These are phyloP conservation scores for Russula earlei DNA, from an alignment of 768 basidiomycete genomes.

Conservation along the genomic window DNA sequence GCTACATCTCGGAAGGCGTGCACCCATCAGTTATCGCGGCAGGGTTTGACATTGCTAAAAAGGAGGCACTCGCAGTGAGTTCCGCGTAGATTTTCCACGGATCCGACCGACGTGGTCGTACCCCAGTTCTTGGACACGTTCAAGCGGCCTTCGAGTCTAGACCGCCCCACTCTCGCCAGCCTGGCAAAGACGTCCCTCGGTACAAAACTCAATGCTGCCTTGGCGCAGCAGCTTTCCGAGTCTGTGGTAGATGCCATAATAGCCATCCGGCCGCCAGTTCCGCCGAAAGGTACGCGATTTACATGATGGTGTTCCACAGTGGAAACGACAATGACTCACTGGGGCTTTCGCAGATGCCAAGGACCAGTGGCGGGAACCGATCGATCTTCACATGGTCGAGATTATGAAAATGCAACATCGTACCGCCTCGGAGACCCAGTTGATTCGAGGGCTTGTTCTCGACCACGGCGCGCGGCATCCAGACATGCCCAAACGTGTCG, in stretches of 20 bases:
- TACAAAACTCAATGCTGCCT: conserved; percentile 75
- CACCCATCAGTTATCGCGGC: conserved; percentile 94
- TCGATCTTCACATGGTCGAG: conserved; percentile 98
- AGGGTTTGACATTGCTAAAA: conserved; percentile 96
- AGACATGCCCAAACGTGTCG: conserved; percentile 97
- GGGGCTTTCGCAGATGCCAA: conserved; percentile 36
- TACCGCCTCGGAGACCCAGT: conserved; percentile 92
- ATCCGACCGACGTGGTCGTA: conserved; percentile 18
- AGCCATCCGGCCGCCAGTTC: conserved; percentile 67
- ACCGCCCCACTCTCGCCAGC: conserved; percentile 85
- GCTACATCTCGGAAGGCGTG: conserved; percentile 95
- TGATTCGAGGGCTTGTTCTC: conserved; percentile 89
- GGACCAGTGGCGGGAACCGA: conserved; percentile 75
- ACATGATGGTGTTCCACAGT: conserved; percentile 16
- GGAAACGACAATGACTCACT: conserved; percentile 23
- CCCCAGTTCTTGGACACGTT: conserved; percentile 85
- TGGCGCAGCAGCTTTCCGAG: conserved; percentile 83
- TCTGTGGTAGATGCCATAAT: conserved; percentile 94
- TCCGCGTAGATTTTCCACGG: conserved; percentile 16
- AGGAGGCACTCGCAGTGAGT: conserved; percentile 79
- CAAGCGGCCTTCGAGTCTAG: conserved; percentile 67
- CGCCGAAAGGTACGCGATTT: conserved; percentile 42
- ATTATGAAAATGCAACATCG: conserved; percentile 99
- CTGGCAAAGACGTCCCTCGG: conserved; percentile 93
- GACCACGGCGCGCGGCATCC: conserved; percentile 98